phyloP scores from a whole-genome alignment of 192 early-diverging fungal species.

The Physocladia obscura region DNA sequence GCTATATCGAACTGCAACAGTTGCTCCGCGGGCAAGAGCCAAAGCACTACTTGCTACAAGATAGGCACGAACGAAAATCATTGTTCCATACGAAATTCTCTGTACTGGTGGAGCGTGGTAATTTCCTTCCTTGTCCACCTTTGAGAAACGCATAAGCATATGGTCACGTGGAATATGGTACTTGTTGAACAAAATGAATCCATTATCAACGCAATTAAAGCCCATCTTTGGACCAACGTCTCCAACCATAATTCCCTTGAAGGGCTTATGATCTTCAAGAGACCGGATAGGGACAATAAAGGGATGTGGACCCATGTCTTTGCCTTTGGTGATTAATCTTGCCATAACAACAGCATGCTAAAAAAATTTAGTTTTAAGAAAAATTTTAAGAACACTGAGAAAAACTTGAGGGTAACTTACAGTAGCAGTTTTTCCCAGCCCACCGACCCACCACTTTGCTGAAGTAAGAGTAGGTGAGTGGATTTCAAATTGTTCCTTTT shows the following conservation, averaged over 20 bases:
- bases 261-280: constrained; percentile 66
- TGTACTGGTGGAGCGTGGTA: constrained; percentile 68
- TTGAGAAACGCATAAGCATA: constrained; percentile 75
- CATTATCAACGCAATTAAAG: constrained; percentile 82
- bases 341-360: constrained; percentile 84
- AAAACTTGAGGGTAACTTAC: constrained; percentile 29
- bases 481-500: constrained; percentile 84
- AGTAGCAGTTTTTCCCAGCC: constrained; percentile 66
- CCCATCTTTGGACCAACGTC: constrained; percentile 90
- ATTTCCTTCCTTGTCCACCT: constrained; percentile 66
- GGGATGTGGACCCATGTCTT: constrained; percentile 75
- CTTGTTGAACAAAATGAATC: constrained; percentile 79
- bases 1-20: constrained; percentile 88
- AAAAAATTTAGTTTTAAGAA: constrained; percentile 36
- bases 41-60: constrained; percentile 52
- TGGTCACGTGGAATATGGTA: constrained; percentile 76
- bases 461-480: constrained; percentile 76
- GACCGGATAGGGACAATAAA: constrained; percentile 81
- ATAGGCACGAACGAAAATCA: constrained; percentile 78
- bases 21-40: constrained; percentile 57
- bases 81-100: constrained; percentile 83
- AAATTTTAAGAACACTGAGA: neutral
- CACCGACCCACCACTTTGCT: constrained; percentile 87
- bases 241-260: constrained; percentile 79
- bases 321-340: constrained; percentile 69